Evolutionary conservation across 164 flowering plant genomes (phyloP).

Genomic region (Vitis vinifera): ASM3070453v1 NC_081807.1:5077501-5078000

Average conservation of each 20-base stretch:
- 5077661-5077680: conserved; percentile 55
- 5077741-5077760: conserved; percentile 64
- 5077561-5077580: conserved; percentile 65
- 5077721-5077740: conserved; percentile 73
- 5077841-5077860: conserved; percentile 68
- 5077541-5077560: conserved; percentile 40
- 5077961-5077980: conserved; percentile 52
- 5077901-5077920: conserved; percentile 78
- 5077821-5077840: conserved; percentile 68
- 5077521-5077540: conserved; percentile 44
- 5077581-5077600: conserved; percentile 71
- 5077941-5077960: conserved; percentile 56
- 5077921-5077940: conserved; percentile 72
- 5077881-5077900: conserved; percentile 68
- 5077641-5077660: conserved; percentile 60
- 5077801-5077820: conserved; percentile 79
- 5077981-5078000: conserved; percentile 62
- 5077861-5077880: conserved; percentile 70
- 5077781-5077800: conserved; percentile 82
- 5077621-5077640: conserved; percentile 61
- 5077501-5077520: conserved; percentile 51
- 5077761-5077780: conserved; percentile 72
- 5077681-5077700: conserved; percentile 82
- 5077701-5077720: conserved; percentile 80
- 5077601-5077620: conserved; percentile 73